phyloP scores from a whole-genome alignment of 2,329 filamentous ascomycete genomes.

The Cercospora canescens region DNA sequence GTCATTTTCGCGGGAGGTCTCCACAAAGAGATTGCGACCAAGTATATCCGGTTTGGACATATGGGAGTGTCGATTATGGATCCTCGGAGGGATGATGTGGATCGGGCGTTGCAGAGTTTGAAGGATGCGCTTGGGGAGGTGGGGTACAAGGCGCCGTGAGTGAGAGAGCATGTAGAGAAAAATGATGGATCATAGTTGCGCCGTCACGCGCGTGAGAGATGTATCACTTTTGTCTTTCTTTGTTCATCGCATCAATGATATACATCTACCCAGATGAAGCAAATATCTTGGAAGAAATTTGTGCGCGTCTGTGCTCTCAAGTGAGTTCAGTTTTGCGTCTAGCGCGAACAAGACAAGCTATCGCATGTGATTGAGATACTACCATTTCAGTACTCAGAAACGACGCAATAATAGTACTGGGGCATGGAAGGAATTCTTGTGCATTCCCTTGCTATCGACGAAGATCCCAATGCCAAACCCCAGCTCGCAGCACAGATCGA shows the following conservation, averaged over 20 bases:
- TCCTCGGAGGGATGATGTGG: slow-evolving; percentile 74
- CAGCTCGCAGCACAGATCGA: too few species aligned
- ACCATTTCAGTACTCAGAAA: too few species aligned
- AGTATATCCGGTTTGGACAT: slow-evolving; percentile 94
- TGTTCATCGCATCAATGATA: neutral
- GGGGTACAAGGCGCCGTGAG: slow-evolving; percentile 54
- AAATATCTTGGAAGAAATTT: neutral
- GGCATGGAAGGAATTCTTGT: too few species aligned
- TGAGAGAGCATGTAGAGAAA: neutral
- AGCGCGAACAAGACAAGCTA: too few species aligned
- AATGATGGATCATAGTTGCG: neutral
- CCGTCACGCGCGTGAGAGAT: neutral
- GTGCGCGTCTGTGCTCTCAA: too few species aligned
- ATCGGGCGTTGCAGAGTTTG: slow-evolving; percentile 77
- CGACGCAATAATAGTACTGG: too few species aligned
- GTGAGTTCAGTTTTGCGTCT: too few species aligned
- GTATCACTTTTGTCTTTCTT: neutral
- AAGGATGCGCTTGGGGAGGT: slow-evolving; percentile 73
- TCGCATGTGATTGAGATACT: too few species aligned
- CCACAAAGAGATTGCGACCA: slow-evolving; percentile 91
- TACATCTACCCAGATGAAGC: neutral
- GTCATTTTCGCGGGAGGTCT: slow-evolving; percentile 94
- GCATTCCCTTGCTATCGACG: too few species aligned
- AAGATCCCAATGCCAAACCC: too few species aligned
- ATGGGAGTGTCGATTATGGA: slow-evolving; percentile 96